A percentile compares a stretch with the other conserved stretches of the same genome.
Evolutionary conservation across 192 early-diverging fungal genomes (phyloP).

Genomic region (Allomyces arbusculus): DNA sequence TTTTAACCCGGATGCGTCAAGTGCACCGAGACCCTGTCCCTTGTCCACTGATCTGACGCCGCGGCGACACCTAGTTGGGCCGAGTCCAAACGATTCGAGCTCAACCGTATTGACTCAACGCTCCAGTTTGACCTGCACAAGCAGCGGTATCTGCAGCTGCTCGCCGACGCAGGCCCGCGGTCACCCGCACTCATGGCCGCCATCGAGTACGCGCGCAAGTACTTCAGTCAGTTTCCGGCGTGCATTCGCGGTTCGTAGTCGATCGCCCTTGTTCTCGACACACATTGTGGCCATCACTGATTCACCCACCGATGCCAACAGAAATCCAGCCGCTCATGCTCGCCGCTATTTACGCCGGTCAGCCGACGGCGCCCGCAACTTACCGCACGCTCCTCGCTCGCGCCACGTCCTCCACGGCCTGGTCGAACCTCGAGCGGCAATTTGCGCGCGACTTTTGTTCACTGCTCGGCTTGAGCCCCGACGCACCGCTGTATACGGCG

Average conservation of each 20-base stretch:
- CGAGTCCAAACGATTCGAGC: constrained; percentile 20
- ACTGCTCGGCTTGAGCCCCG: constrained; percentile 45
- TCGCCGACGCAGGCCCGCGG: constrained; percentile 16
- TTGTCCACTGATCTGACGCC: not conserved
- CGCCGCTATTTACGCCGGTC: constrained; percentile 23
- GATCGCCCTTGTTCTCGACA: not conserved
- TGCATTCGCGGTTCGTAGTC: too few relatives aligned
- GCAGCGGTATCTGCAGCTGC: constrained; percentile 53
- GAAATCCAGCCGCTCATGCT: constrained; percentile 35
- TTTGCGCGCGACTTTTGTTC: constrained; percentile 67
- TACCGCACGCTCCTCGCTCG: constrained; percentile 26
- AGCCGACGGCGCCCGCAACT: constrained; percentile 34
- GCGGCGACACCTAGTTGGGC: constrained; percentile 42
- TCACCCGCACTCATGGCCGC: constrained; percentile 21
- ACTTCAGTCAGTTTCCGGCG: constrained; percentile 43
- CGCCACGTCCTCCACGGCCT: constrained; percentile 11
- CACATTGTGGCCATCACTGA: not conserved
- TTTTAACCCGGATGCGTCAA: too few relatives aligned
- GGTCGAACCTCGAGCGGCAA: constrained; percentile 23
- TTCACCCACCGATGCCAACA: constrained; percentile 1
- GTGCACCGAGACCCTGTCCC: not conserved
- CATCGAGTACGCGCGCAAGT: constrained; percentile 45
- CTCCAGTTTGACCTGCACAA: constrained; percentile 82
- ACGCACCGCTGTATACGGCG: constrained; percentile 51
- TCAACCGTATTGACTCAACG: constrained; percentile 29